phyloP scores from a whole-genome alignment of 1,284 basidiomycete species.

The Irpex sp. region DNA sequence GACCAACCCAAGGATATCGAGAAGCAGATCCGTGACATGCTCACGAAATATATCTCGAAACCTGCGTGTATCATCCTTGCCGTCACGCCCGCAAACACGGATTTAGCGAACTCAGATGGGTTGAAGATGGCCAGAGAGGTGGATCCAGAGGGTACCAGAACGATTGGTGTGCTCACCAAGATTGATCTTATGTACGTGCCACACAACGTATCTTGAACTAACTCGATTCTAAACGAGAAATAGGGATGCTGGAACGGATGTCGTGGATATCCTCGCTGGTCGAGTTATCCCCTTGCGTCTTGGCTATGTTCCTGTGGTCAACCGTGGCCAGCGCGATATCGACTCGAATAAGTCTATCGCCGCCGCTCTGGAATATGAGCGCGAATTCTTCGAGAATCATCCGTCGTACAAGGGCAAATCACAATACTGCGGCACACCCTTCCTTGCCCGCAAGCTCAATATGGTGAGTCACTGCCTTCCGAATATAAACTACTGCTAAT shows the following conservation, averaged over 20 bases:
- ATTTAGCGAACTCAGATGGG: conserved; percentile 98
- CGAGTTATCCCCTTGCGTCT: conserved; percentile 91
- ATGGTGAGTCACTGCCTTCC: conserved; percentile 51
- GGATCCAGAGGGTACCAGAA: conserved; percentile 92
- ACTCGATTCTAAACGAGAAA: conserved; percentile 5
- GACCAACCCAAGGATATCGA: conserved; percentile 98
- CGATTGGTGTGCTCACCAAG: conserved; percentile 97
- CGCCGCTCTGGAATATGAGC: conserved; percentile 85
- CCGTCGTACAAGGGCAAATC: conserved; percentile 90
- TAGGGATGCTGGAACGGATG: conserved; percentile 95
- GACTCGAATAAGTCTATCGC: conserved; percentile 84
- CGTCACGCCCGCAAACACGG: conserved; percentile 94
- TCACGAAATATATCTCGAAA: conserved; percentile 93
- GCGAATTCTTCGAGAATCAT: conserved; percentile 92
- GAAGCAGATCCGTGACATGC: conserved; percentile 96
- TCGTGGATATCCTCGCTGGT: conserved; percentile 98
- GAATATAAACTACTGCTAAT: not conserved
- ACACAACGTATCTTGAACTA: not conserved
- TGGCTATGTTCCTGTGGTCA: conserved; percentile 97
- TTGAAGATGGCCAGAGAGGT: conserved; percentile 95
- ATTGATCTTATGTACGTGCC: conserved; percentile 88
- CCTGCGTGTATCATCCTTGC: conserved; percentile 90
- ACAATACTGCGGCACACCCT: conserved; percentile 96
- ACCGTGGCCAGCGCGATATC: conserved; percentile 96
- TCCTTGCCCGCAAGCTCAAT: conserved; percentile 95